Conservation (phyloP, 179 eudicot genomes). For the Amaranthus tricolor region DNA sequence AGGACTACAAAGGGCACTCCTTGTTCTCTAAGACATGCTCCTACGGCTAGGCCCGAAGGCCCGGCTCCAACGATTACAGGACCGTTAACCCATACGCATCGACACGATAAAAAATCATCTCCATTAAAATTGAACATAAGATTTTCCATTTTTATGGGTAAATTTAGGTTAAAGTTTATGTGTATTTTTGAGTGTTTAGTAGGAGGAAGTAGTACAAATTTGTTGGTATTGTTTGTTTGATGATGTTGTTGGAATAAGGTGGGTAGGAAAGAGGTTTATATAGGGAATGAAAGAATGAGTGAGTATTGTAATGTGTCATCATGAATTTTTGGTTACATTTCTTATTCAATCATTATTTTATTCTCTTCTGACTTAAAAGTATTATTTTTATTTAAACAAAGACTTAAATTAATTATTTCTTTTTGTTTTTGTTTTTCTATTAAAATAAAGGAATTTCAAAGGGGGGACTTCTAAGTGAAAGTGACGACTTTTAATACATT, state of each 20-base stretch:
- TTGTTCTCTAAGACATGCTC: constrained; percentile 72
- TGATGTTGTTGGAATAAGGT: constrained; percentile 21
- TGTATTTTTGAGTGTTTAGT: not conserved
- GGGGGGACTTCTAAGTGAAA: constrained; percentile 8
- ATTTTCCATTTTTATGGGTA: constrained; percentile 19
- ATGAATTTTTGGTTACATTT: constrained; percentile 12
- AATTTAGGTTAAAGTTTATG: too few relatives aligned
- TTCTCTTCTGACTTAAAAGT: constrained; percentile 12
- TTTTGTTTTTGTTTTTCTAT: not conserved
- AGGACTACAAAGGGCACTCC: constrained; percentile 75
- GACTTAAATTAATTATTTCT: not conserved
- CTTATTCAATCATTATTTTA: constrained; percentile 10
- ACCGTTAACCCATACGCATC: constrained; percentile 81
- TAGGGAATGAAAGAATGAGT: constrained; percentile 29
- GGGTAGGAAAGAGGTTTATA: constrained; percentile 29
- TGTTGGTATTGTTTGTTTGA: not conserved
- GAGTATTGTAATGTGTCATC: too few relatives aligned
- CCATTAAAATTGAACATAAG: constrained; percentile 36
- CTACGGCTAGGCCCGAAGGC: constrained; percentile 88
- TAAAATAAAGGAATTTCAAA: not conserved
- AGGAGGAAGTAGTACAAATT: not conserved
- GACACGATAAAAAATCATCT: constrained; percentile 35
- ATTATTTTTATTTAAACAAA: not conserved
- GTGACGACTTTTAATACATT: constrained; percentile 18
- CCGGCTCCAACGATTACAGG: constrained; percentile 96